A percentile compares a stretch with the other conserved stretches of the same genome.
These are phyloP conservation scores for Chrysopogon serrulatus DNA, from an alignment of 176 grass and related monocot genomes.

Conservation along the genomic window DNA sequence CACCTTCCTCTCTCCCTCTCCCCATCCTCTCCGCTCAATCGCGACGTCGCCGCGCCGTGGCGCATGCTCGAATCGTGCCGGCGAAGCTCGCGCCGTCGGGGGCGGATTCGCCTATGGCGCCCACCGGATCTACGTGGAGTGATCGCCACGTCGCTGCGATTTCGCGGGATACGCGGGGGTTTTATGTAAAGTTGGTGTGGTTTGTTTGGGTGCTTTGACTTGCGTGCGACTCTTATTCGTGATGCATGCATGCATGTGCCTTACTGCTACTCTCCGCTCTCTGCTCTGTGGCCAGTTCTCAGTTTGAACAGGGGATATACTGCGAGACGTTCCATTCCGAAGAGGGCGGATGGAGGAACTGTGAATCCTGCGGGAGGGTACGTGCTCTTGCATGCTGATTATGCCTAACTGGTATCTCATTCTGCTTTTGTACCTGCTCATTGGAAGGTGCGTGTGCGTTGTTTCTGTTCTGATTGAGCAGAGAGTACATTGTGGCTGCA, in stretches of 20 bases:
- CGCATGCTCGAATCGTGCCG: constrained; percentile 28
- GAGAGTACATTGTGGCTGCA: constrained; percentile 93
- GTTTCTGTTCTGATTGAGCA: constrained; percentile 36
- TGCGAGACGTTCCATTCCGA: constrained; percentile 90
- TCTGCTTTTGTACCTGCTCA: constrained; percentile 1
- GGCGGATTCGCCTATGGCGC: constrained; percentile 47
- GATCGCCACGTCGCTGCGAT: constrained; percentile 45
- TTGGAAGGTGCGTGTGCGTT: not conserved
- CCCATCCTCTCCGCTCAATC: constrained; percentile 6
- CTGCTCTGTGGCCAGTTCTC: constrained; percentile 34
- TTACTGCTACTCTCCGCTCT: not conserved
- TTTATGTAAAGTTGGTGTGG: constrained; percentile 33
- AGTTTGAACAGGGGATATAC: constrained; percentile 89
- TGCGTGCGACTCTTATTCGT: constrained; percentile 37
- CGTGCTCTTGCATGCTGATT: constrained; percentile 17
- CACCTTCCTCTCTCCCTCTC: constrained; percentile 8
- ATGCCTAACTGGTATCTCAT: not conserved
- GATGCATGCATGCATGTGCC: constrained; percentile 46
- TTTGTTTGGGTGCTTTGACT: constrained; percentile 38
- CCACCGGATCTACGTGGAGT: constrained; percentile 67
- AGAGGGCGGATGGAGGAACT: constrained; percentile 91
- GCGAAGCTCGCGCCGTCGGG: not conserved
- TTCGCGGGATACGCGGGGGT: constrained; percentile 20
- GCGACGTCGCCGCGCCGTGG: not conserved
- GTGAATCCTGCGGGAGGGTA: constrained; percentile 92